These are phyloP conservation scores for Dactylella cylindrospora DNA, from an alignment of 2,329 filamentous ascomycete genomes.

Conservation along the genomic window DNA sequence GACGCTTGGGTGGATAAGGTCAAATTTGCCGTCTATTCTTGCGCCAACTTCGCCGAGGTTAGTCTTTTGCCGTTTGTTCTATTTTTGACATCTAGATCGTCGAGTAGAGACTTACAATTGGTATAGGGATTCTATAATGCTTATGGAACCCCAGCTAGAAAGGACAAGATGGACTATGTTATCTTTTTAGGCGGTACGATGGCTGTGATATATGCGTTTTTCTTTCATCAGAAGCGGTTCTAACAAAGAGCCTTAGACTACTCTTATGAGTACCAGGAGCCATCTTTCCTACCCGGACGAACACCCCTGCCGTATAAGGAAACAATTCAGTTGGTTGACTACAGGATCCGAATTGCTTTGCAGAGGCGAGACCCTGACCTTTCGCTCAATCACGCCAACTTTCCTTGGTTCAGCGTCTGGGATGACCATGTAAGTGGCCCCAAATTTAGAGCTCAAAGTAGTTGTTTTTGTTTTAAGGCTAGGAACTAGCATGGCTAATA, in stretches of 20 bases:
- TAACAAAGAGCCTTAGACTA: slow-evolving; percentile 55
- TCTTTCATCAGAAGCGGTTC: slow-evolving; percentile 42
- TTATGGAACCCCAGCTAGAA: slow-evolving; percentile 54
- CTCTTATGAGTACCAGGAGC: slow-evolving; percentile 64
- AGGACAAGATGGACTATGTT: slow-evolving; percentile 56
- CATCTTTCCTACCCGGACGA: slow-evolving; percentile 50
- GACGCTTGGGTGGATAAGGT: slow-evolving; percentile 50
- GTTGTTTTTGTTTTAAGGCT: too few species aligned
- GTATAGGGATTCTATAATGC: slow-evolving; percentile 57
- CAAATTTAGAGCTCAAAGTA: too few species aligned
- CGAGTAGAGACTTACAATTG: slow-evolving; percentile 41
- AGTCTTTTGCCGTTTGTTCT: not conserved
- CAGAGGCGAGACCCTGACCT: slow-evolving; percentile 53
- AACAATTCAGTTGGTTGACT: slow-evolving; percentile 54
- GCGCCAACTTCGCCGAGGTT: slow-evolving; percentile 51
- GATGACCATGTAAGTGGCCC: slow-evolving; percentile 53
- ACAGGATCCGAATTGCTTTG: slow-evolving; percentile 54
- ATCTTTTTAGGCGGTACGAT: slow-evolving; percentile 48
- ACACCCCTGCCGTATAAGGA: slow-evolving; percentile 48
- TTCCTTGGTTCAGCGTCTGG: slow-evolving; percentile 57
- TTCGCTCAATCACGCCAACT: slow-evolving; percentile 54
- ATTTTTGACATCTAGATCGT: slow-evolving; percentile 17
- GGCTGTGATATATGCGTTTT: slow-evolving; percentile 44
- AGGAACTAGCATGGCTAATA: slow-evolving; percentile 22
- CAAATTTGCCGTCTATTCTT: slow-evolving; percentile 51